Evolutionary conservation across 352 stramenopile genomes (phyloP).

Genomic region (Phytophthora constricta): DNA sequence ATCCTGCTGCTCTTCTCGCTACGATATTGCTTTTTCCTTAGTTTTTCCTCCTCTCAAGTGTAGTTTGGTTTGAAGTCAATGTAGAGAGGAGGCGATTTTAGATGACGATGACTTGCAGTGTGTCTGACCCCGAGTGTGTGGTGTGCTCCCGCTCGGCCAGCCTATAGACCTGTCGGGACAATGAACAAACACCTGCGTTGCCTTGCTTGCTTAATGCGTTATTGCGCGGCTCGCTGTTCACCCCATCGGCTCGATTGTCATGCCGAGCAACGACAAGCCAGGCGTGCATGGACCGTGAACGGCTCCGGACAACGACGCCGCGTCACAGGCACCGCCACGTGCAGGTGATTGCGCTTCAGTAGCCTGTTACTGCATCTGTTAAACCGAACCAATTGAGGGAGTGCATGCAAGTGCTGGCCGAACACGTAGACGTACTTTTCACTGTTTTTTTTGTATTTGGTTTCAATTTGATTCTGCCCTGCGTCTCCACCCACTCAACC

Average conservation of each 20-base stretch:
- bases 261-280: background rate
- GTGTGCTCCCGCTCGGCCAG: conserved; percentile 5
- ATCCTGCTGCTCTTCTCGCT: conserved; percentile 7
- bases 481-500: conserved; percentile 8
- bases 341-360: conserved; percentile 16
- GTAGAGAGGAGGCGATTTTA: conserved; percentile 45
- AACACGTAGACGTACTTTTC: no score
- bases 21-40: conserved; percentile 35
- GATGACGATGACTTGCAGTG: conserved; percentile 23
- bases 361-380: conserved; percentile 21
- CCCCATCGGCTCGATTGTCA: background rate
- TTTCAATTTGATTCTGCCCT: conserved; percentile 17
- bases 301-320: conserved; percentile 22
- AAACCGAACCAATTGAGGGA: no score
- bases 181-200: conserved; percentile 24
- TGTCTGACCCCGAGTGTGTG: no score
- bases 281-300: conserved; percentile 19
- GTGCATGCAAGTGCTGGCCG: no score
- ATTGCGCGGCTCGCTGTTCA: background rate
- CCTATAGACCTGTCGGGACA: conserved; percentile 16
- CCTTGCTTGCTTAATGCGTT: background rate
- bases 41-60: conserved; percentile 37
- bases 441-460: conserved; percentile 29
- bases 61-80: conserved; percentile 58
- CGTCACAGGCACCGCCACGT: conserved; percentile 25